Percentiles rank a stretch among this genome's conserved stretches.
Evolutionary conservation across 768 basidiomycete species (phyloP).

Genomic region (Mycena vitilis): DNA sequence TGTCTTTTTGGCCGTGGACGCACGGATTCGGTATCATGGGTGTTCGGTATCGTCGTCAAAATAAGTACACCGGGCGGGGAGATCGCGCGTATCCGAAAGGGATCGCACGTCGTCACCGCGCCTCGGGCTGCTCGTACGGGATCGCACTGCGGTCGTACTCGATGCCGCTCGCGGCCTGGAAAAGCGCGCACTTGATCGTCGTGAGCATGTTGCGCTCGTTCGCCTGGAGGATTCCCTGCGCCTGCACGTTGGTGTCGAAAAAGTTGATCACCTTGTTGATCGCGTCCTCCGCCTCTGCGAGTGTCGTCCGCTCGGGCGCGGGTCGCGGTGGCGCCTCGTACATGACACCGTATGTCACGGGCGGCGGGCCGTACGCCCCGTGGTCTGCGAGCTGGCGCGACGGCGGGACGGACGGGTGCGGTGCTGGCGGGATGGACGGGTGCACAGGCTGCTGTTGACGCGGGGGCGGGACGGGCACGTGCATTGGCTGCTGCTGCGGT

Average conservation of each 20-base stretch:
- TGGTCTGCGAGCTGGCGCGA: conserved; percentile 28
- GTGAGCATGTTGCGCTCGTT: conserved; percentile 55
- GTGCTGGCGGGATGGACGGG: background rate
- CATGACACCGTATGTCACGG: conserved; percentile 20
- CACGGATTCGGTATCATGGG: background rate
- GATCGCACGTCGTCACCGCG: conserved; percentile 2
- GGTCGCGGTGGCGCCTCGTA: conserved; percentile 15
- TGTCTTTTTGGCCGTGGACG: background rate
- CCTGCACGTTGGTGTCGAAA: conserved; percentile 51
- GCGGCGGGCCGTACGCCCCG: background rate
- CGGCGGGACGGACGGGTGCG: conserved; percentile 30
- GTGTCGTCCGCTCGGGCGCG: conserved; percentile 47
- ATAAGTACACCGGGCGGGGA: conserved; percentile 1
- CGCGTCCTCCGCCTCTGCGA: conserved; percentile 65
- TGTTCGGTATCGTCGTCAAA: background rate
- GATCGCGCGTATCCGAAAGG: no score
- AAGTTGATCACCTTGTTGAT: conserved; percentile 66
- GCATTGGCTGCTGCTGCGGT: background rate
- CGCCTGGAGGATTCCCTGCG: conserved; percentile 41
- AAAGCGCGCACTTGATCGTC: conserved; percentile 64
- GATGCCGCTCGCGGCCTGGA: conserved; percentile 49
- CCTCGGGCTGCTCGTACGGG: background rate
- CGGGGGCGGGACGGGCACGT: background rate
- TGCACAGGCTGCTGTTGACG: background rate
- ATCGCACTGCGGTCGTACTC: conserved; percentile 13